Evolutionary conservation across 1,139 yeast species (phyloP).

Genomic region (Nakaseomyces delphensis): DNA sequence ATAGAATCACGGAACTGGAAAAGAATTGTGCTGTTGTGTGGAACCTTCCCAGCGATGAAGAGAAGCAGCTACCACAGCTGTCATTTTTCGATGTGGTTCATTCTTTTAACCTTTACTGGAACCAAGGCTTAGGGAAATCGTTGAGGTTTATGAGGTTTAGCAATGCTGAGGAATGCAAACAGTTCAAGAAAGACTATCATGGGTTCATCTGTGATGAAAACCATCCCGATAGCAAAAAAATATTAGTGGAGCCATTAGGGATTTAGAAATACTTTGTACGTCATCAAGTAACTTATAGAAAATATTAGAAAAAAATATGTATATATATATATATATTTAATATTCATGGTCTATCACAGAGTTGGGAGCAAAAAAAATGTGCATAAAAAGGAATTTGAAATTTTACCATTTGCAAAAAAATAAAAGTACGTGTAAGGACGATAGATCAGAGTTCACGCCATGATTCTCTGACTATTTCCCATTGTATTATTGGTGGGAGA

Average conservation of each 20-base stretch:
- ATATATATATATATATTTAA: background rate
- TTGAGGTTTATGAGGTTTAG: slow-evolving; percentile 24
- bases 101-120: slow-evolving; percentile 23
- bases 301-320: background rate
- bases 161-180: slow-evolving; percentile 18
- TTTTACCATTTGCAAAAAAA: too few species aligned
- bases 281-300: background rate
- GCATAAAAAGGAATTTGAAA: too few species aligned
- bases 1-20: slow-evolving; percentile 16
- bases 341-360: slow-evolving; percentile 1
- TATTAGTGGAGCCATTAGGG: slow-evolving; percentile 1
- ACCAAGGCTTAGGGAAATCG: slow-evolving; percentile 15
- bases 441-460: slow-evolving; percentile 44
- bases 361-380: background rate
- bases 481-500: slow-evolving; percentile 26
- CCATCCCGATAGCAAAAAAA: background rate
- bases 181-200: slow-evolving; percentile 26
- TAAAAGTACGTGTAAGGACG: background rate
- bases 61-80: background rate
- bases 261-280: too few species aligned
- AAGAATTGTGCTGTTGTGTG: slow-evolving; percentile 24
- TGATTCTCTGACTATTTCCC: slow-evolving; percentile 63
- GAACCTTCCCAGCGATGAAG: slow-evolving; percentile 23
- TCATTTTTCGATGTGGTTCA: slow-evolving; percentile 23
- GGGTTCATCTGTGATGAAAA: slow-evolving; percentile 14